These are phyloP conservation scores for Plasmodium gonderi DNA, from an alignment of 169 alveolate species.

Conservation along the genomic window DNA sequence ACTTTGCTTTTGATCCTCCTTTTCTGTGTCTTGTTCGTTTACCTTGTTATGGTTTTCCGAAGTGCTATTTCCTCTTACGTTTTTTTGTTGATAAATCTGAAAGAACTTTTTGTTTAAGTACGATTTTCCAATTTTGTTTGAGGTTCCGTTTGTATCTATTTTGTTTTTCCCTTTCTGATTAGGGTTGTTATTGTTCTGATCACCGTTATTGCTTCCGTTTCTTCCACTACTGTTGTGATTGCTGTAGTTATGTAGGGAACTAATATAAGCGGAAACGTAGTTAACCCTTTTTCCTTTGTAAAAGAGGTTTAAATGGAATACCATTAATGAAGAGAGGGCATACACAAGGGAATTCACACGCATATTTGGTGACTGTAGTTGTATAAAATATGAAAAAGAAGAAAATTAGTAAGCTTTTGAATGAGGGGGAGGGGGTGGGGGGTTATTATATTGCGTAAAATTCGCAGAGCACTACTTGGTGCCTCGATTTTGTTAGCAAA, in stretches of 20 bases:
- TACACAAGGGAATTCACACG: constrained; percentile 32
- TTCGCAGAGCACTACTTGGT: background rate
- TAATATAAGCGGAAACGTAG: constrained; percentile 33
- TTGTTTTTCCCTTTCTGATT: background rate
- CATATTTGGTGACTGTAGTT: constrained; percentile 18
- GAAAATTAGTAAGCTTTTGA: no score
- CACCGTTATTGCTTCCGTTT: background rate
- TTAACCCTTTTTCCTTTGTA: constrained; percentile 16
- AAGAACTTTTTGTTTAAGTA: background rate
- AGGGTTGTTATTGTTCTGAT: background rate
- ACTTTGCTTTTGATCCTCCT: background rate
- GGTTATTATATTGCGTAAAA: background rate
- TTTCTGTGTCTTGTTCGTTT: background rate
- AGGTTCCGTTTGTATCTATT: background rate
- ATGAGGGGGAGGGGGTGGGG: background rate
- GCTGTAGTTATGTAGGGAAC: background rate
- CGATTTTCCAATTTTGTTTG: background rate
- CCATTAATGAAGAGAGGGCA: constrained; percentile 25
- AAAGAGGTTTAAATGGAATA: constrained; percentile 42
- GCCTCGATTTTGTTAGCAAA: background rate
- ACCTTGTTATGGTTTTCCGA: background rate
- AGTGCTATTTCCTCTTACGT: background rate
- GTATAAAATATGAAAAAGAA: no score
- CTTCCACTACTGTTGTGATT: background rate
- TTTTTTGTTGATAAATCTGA: background rate